Evolutionary conservation across 1,284 basidiomycete genomes (phyloP), one percentile per base, ranked within the genome.

Genomic region (Xerocomus minutiporus): DNA sequence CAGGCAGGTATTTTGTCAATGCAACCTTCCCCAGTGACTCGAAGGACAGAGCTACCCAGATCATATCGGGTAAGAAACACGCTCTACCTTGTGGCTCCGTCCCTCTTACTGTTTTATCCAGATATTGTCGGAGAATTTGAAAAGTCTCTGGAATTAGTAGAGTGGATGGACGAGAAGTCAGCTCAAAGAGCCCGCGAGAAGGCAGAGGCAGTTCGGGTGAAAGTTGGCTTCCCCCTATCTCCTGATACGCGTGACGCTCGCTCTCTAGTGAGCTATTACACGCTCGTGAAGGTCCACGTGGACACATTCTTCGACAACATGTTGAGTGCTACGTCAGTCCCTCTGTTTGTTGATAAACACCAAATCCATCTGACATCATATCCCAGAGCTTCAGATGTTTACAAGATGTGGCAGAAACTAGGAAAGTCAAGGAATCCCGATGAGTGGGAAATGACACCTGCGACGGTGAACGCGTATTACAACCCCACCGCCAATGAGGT

Each of bases 141-240:
- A 68, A 72, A 74, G 25, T 92, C 92, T 13, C 75, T 98, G 11
- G 73, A 79, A 12, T 72, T 83, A 51, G 79, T 98, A 49, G 78
- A 86, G 43, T 99, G 96, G 96, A 93, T 99, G 86, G 96, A 99
- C 69, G 71, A 85, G 44, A 73, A 86, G 63, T 94, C 93, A 8
- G 86, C 91, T 17, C 74, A 77, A 36, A 89, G 86, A 50, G 96
- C 96, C 2, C 83, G 86, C 39, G 83, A 88, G 67, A 99, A 99
- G 82, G 91, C 90, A 13, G 82, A 89, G 63, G 83, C 82, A 1
- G 84, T 93, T 53, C 80, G 81, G 23, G 78, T 91, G 68, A 93
- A 93, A 77, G 88, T 95, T 54, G 93, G 93, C 50, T 98, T 88
- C 71, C 96, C 96, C 0, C 68, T 86, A 5, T 89, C 81, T 7